These are phyloP conservation scores for Botrytis deweyae DNA, from an alignment of 2,329 filamentous ascomycete genomes.

Conservation along the genomic window DNA sequence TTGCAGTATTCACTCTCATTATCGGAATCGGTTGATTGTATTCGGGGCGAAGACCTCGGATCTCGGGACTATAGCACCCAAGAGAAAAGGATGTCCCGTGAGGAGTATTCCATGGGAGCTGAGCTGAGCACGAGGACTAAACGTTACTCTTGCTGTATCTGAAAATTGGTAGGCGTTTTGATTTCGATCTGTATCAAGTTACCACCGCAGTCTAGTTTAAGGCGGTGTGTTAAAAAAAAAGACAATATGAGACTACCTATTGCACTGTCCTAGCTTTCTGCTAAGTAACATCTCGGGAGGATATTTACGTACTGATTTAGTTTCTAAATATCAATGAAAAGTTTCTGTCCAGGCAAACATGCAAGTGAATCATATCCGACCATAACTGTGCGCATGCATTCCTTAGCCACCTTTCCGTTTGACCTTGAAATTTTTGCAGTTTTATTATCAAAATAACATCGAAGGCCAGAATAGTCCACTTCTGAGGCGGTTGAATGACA, in stretches of 20 bases:
- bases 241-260: neutral
- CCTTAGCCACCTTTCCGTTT: neutral
- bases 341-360: neutral
- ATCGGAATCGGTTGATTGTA: neutral
- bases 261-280: neutral
- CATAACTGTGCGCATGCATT: neutral
- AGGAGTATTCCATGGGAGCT: neutral
- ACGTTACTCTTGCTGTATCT: neutral
- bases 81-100: neutral
- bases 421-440: neutral
- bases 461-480: neutral
- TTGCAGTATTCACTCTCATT: conserved; percentile 5
- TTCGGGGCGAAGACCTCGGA: neutral
- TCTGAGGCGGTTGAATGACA: neutral
- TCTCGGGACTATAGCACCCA: neutral
- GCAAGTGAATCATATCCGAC: neutral
- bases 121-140: neutral
- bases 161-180: neutral
- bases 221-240: neutral
- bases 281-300: neutral
- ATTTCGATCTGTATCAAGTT: neutral
- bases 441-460: neutral
- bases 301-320: neutral
- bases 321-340: neutral
- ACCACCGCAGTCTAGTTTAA: neutral